Evolutionary conservation across 345 rosid genomes (phyloP), one percentile per base, ranked within the genome.

Genomic region (Laguncularia racemosa): DNA sequence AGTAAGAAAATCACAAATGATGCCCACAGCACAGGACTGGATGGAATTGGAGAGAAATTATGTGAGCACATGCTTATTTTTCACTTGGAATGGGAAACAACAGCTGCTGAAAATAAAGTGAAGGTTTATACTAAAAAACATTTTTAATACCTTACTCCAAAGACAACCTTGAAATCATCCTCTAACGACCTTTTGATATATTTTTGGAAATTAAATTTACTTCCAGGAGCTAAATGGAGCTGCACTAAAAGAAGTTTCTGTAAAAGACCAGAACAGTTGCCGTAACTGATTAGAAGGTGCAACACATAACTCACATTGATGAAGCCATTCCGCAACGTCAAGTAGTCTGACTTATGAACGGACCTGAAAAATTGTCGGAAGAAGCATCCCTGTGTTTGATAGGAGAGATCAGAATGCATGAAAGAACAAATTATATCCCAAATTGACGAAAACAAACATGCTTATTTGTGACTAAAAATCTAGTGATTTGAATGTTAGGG

Each of bases 221-320:
- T 89, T 71, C 97, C 96, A 0, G 99, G 99, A 57, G 86, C 86
- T 65, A 93, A 77, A 73, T 93, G 99, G 59, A 84, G 91, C 99
- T 89, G 77, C 43, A 66, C 52, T 43, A 12, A 52, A 12, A 20
- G 7, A 33, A 6, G n/a, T n/a, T n/a, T 38, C 65, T 0, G 16
- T 40, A 64, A 28, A 6, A 33, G 40, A 33, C 6, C 15, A 13
- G 19, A 16, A 1, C 17, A 28, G 4, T 33, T 9, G 40, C 4
- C 9, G 11, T 6, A 4, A 33, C 6, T 33, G 9, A 33, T 33
- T 33, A 33, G 11, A 28, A 53, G 40, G 9, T 33, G 40, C 40
- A 33, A 33, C 11, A 33, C 40, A 33, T 65, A 52, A 76, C 96
- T 82, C 65, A 93, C 99, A 15, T 73, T 58, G 45, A 89, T 89